A percentile compares a stretch with the other conserved stretches of the same genome.
phyloP scores from a whole-genome alignment of 768 basidiomycete species.

The Phlebiopsis gigantea region DNA sequence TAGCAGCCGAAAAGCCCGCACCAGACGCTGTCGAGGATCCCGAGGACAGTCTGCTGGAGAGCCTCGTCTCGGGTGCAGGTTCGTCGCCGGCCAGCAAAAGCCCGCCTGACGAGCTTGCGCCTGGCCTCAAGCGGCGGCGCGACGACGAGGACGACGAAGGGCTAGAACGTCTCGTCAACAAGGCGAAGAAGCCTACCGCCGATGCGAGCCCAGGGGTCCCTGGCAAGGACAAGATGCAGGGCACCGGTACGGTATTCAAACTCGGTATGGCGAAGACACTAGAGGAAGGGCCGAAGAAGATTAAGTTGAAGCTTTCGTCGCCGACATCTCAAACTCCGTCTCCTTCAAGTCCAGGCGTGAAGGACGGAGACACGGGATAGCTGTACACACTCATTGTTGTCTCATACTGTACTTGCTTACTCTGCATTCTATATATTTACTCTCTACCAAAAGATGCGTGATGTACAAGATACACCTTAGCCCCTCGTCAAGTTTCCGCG shows the following conservation, averaged over 20 bases:
- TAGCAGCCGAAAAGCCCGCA: constrained; percentile 3
- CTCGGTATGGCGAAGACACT: constrained; percentile 24
- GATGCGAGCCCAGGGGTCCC: constrained; percentile 35
- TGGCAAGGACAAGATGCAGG: constrained; percentile 33
- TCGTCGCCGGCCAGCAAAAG: constrained; percentile 11
- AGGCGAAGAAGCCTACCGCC: constrained; percentile 28
- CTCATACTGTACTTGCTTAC: background rate
- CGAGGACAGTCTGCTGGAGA: constrained; percentile 49
- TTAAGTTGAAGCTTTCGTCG: constrained; percentile 61
- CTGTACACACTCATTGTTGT: background rate
- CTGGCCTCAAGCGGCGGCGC: constrained; percentile 28
- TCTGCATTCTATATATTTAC: background rate
- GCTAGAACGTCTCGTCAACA: constrained; percentile 54
- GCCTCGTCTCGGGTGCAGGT: constrained; percentile 37
- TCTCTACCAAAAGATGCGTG: background rate
- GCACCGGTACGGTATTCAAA: constrained; percentile 17
- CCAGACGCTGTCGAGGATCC: constrained; percentile 47
- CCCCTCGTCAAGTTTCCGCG: no score
- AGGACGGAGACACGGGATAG: constrained; percentile 72
- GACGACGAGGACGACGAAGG: constrained; percentile 69
- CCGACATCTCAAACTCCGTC: constrained; percentile 34
- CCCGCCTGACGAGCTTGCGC: constrained; percentile 13
- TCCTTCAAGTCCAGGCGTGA: constrained; percentile 60
- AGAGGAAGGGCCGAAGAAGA: constrained; percentile 63
- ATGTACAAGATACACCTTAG: no score